Percentiles rank a stretch among this genome's conserved stretches.
Evolutionary conservation across 2,329 filamentous ascomycete genomes (phyloP).

Genomic region (Diaporthe humulicola): DNA sequence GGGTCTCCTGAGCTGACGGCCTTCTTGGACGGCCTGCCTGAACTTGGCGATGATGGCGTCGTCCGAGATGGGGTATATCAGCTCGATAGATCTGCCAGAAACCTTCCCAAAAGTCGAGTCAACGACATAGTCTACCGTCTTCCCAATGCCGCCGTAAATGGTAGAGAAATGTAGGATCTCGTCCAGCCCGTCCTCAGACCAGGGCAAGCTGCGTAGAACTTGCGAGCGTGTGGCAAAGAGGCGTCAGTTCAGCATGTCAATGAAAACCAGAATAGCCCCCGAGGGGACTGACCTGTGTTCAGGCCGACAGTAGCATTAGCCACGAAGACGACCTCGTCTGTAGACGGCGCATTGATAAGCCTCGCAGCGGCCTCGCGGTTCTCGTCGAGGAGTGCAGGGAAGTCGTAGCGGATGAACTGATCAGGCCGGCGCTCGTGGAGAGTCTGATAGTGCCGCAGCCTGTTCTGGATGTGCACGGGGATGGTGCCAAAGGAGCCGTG

Average conservation of each 20-base stretch:
- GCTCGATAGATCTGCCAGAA: conserved; percentile 65
- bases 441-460: conserved; percentile 75
- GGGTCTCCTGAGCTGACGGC: conserved; percentile 66
- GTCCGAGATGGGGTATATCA: conserved; percentile 79
- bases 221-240: neutral
- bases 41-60: conserved; percentile 75
- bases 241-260: neutral
- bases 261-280: neutral
- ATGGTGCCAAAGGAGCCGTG: conserved; percentile 88
- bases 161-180: conserved; percentile 84
- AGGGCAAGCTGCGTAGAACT: conserved; percentile 81
- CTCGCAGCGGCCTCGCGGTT: conserved; percentile 74
- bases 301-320: conserved; percentile 84
- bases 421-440: conserved; percentile 78
- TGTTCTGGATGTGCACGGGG: conserved; percentile 71
- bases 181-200: conserved; percentile 78
- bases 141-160: conserved; percentile 83
- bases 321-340: conserved; percentile 80
- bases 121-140: conserved; percentile 77
- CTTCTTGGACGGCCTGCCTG: conserved; percentile 65
- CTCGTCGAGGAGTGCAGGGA: conserved; percentile 72
- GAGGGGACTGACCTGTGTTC: conserved; percentile 65
- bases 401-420: conserved; percentile 79
- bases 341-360: conserved; percentile 72
- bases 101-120: conserved; percentile 70